Conservation (phyloP, 148 eudicot species). For the Spergularia bocconei region DNA sequence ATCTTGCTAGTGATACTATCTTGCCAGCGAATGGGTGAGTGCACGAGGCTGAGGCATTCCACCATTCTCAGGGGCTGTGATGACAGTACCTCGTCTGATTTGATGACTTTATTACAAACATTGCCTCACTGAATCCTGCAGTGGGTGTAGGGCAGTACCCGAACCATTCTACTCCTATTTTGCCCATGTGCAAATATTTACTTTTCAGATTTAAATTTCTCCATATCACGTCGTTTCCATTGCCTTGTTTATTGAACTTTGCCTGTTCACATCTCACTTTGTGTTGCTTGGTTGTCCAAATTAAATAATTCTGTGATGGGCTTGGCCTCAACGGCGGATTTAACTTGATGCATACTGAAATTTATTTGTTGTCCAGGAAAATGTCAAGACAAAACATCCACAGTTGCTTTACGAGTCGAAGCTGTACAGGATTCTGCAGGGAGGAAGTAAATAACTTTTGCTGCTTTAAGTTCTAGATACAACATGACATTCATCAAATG, state of each 20-base stretch:
- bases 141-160: background rate
- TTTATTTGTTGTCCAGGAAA: slow-evolving; percentile 54
- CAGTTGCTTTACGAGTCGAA: slow-evolving; percentile 90
- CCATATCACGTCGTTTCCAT: background rate
- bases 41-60: background rate
- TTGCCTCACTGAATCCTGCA: background rate
- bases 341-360: background rate
- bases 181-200: background rate
- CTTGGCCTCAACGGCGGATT: background rate
- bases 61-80: background rate
- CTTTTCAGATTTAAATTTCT: background rate
- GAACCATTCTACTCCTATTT: background rate
- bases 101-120: background rate
- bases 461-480: slow-evolving; percentile 5
- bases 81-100: background rate
- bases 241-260: background rate
- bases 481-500: background rate
- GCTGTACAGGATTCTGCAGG: slow-evolving; percentile 82
- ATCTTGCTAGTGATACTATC: background rate
- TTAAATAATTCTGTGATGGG: background rate
- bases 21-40: background rate
- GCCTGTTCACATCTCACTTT: background rate
- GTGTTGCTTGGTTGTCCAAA: background rate
- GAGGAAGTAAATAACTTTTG: slow-evolving; percentile 71
- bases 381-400: slow-evolving; percentile 89